These are phyloP conservation scores for Ophiostoma sp. DNA, from an alignment of 2,329 filamentous ascomycete species.

Conservation along the genomic window DNA sequence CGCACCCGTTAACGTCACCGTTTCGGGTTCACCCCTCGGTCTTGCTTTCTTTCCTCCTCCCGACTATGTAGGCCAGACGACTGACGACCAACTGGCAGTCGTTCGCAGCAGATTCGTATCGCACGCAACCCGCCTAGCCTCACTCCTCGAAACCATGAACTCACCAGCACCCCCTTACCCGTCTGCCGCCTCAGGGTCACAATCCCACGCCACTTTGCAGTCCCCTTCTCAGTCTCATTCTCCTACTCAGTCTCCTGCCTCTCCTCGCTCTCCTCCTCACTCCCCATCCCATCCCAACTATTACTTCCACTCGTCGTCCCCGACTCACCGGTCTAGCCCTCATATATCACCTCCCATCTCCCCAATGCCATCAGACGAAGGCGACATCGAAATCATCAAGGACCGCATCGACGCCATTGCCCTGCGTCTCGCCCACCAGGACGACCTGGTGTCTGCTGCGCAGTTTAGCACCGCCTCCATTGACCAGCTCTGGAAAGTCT, in stretches of 20 bases:
- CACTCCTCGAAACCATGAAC: constrained; percentile 40
- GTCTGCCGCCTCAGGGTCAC: background rate
- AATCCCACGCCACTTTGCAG: background rate
- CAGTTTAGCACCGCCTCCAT: constrained; percentile 31
- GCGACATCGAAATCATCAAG: constrained; percentile 50
- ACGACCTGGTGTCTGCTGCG: constrained; percentile 29
- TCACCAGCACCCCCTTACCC: constrained; percentile 39
- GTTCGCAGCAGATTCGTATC: background rate
- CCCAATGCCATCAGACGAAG: constrained; percentile 34
- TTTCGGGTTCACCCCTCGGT: constrained; percentile 6
- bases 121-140: background rate
- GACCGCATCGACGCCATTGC: constrained; percentile 57
- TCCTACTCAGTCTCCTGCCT: constrained; percentile 27
- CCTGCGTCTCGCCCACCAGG: constrained; percentile 43
- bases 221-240: constrained; percentile 26
- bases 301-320: constrained; percentile 3
- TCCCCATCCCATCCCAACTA: constrained; percentile 17
- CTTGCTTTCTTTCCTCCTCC: background rate
- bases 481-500: constrained; percentile 53
- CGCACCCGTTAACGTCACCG: too few species aligned
- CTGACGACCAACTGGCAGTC: constrained; percentile 8
- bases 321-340: background rate
- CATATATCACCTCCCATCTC: constrained; percentile 21
- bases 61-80: background rate
- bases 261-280: constrained; percentile 28